phyloP scores from a whole-genome alignment of 2,329 filamentous ascomycete genomes.

The Cladobotryum protrusum region DNA sequence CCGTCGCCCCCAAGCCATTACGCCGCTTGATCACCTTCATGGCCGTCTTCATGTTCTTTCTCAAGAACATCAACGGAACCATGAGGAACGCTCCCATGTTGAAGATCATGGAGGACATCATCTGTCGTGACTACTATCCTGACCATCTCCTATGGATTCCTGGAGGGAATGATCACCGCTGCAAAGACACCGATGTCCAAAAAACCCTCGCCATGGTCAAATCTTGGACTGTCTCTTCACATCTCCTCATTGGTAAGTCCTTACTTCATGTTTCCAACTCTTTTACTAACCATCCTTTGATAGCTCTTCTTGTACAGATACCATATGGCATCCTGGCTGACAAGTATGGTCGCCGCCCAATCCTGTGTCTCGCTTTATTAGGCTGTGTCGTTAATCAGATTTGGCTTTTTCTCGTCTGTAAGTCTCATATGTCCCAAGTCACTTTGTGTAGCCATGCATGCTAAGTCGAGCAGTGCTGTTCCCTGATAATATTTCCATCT shows the following conservation, averaged over 20 bases:
- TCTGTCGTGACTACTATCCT: conserved; percentile 45
- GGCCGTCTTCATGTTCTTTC: no score
- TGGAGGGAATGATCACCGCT: conserved; percentile 34
- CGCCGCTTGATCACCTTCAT: no score
- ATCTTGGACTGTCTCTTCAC: conserved; percentile 40
- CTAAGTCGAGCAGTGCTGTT: conserved; percentile 25
- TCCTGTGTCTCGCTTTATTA: conserved; percentile 32
- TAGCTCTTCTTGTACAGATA: conserved; percentile 37
- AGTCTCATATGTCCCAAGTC: conserved; percentile 8
- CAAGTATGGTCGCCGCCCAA: conserved; percentile 37
- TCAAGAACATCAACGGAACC: no score
- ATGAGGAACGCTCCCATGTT: no score
- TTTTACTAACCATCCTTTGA: neutral
- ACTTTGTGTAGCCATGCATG: conserved; percentile 12
- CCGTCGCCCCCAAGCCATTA: no score
- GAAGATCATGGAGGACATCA: conserved; percentile 46
- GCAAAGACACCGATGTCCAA: conserved; percentile 46
- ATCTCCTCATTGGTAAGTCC: conserved; percentile 39
- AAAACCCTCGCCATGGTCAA: conserved; percentile 45
- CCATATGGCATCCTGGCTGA: conserved; percentile 43
- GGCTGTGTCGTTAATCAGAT: conserved; percentile 22
- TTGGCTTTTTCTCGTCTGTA: conserved; percentile 28
- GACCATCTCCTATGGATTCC: conserved; percentile 26
- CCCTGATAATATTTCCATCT: conserved; percentile 33
- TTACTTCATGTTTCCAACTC: neutral